Conservation (phyloP, 345 rosid genomes). For the Toxicodendron radicans region DNA sequence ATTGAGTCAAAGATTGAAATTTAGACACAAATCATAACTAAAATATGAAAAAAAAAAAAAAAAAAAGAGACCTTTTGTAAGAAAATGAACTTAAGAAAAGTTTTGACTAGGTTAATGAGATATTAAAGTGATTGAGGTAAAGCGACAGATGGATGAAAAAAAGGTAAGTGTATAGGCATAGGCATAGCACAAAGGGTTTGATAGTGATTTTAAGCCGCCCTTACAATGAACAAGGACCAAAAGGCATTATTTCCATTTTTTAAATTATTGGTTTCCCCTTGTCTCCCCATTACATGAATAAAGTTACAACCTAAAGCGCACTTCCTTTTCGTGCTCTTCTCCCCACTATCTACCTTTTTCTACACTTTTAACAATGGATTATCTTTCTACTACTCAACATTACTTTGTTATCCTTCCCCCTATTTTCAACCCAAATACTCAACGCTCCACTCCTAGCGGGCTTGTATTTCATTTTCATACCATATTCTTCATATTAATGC, state of each 20-base stretch:
- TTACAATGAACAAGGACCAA: conserved; percentile 27
- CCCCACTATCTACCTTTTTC: neutral
- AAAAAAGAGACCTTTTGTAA: neutral
- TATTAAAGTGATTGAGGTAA: conserved; percentile 24
- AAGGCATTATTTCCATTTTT: neutral
- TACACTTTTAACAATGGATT: no score
- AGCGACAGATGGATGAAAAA: neutral
- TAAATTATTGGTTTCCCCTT: neutral
- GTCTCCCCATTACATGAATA: conserved; percentile 30
- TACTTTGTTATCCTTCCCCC: no score
- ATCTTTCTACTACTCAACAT: no score
- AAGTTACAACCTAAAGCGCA: conserved; percentile 15
- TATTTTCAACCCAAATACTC: no score
- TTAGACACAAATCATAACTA: neutral
- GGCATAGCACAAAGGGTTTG: conserved; percentile 29
- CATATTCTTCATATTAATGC: no score
- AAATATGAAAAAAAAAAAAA: neutral
- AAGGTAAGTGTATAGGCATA: neutral
- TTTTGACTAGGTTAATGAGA: conserved; percentile 16
- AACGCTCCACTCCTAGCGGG: no score
- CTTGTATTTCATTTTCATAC: no score
- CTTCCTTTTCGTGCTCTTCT: conserved; percentile 19
- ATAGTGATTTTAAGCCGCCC: conserved; percentile 41
- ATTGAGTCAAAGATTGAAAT: no score
- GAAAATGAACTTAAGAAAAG: neutral